These are phyloP conservation scores for Citrus reticulata DNA, from an alignment of 345 rosid genomes.

Conservation along the genomic window DNA sequence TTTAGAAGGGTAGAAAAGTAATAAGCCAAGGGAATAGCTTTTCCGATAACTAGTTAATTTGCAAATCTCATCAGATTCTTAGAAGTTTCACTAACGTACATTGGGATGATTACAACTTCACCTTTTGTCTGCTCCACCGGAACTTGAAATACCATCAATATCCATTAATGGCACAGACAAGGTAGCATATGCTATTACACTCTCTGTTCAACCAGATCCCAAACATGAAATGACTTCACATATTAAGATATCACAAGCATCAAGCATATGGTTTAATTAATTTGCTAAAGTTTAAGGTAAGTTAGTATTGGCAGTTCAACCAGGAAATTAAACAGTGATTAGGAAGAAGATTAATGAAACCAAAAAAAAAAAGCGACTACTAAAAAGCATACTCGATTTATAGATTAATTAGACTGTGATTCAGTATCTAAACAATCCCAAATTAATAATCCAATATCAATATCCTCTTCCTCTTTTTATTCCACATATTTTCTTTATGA, in stretches of 20 bases:
- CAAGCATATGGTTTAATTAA: background rate
- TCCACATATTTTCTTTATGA: constrained; percentile 15
- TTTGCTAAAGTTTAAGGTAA: background rate
- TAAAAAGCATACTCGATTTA: background rate
- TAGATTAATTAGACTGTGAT: constrained; percentile 10
- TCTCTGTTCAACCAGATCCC: constrained; percentile 4
- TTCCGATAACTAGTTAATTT: background rate
- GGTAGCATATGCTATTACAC: constrained; percentile 19
- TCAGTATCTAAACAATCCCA: constrained; percentile 6
- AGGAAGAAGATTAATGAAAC: constrained; percentile 13
- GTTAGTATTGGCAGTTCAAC: background rate
- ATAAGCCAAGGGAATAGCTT: background rate
- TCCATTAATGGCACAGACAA: constrained; percentile 28
- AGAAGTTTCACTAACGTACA: constrained; percentile 13
- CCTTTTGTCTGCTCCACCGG: constrained; percentile 29
- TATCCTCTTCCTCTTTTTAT: constrained; percentile 22
- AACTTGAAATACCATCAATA: constrained; percentile 21
- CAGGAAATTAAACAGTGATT: background rate
- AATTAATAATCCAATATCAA: constrained; percentile 5
- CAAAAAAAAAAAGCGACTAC: constrained; percentile 7
- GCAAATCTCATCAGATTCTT: background rate
- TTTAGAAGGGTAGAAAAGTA: background rate
- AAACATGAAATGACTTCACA: constrained; percentile 13
- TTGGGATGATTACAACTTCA: constrained; percentile 20
- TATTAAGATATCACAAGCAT: background rate